Conservation (phyloP, 257 asterid species). For the Primulina tabacum region DNA sequence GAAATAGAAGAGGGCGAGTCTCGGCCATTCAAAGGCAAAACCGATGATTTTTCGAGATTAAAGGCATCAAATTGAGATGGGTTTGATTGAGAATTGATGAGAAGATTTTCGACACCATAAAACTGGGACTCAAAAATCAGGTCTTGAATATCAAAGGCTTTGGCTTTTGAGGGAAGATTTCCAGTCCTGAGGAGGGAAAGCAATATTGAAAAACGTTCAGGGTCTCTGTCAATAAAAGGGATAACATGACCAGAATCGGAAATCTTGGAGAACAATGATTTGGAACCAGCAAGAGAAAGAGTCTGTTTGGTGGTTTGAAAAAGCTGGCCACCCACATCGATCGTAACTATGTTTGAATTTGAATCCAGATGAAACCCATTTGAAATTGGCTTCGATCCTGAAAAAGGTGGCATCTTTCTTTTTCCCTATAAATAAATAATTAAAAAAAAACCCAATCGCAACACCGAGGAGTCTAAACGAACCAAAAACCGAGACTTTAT, state of each 20-base stretch:
- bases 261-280: conserved; percentile 63
- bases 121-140: conserved; percentile 71
- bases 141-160: conserved; percentile 67
- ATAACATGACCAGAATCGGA: conserved; percentile 30
- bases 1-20: conserved; percentile 79
- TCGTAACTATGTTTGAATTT: conserved; percentile 54
- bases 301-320: conserved; percentile 92
- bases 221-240: conserved; percentile 87
- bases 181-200: conserved; percentile 91
- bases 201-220: conserved; percentile 69
- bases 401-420: conserved; percentile 67
- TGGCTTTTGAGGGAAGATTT: conserved; percentile 81
- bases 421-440: not conserved
- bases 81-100: conserved; percentile 60
- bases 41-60: conserved; percentile 58
- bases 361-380: conserved; percentile 35
- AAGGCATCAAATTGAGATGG: conserved; percentile 84
- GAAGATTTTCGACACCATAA: conserved; percentile 71
- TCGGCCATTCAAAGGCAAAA: conserved; percentile 68
- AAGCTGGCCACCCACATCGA: conserved; percentile 90
- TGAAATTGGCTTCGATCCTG: conserved; percentile 36
- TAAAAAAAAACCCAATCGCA: conserved; percentile 9
- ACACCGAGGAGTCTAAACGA: not conserved
- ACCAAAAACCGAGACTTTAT: not conserved
- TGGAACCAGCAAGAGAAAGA: conserved; percentile 60